Base-by-base conservation (phyloP, 768 basidiomycete genomes). In the Lentinus tigrinus region DNA sequence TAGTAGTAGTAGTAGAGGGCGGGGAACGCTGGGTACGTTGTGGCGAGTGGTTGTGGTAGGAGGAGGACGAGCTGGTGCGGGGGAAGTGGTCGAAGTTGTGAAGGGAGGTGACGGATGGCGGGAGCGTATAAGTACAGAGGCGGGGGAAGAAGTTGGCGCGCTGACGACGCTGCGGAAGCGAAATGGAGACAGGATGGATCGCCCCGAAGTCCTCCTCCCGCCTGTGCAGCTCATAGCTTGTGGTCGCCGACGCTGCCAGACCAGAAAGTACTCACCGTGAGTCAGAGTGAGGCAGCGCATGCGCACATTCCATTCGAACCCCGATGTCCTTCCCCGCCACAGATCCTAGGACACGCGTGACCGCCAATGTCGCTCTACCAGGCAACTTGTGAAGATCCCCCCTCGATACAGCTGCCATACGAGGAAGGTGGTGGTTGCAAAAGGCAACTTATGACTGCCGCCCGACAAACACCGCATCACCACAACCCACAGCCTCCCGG, bases 1-100 rank as follows among this genome's bases (percentile, higher is more conserved):
- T 34, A n/a, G 61, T 42, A 43, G 37, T 49, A 24, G 54, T 47
- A 46, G 31, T 38, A 39, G 52, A n/a, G n/a, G n/a, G 38, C 19
- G 51, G 36, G 38, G 53, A 23, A 38, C 23, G 23, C 19, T 16
- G 44, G 2, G 44, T 24, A 27, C 44, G 39, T 40, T 27, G 44
- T 17, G 21, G 40, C 5, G 9, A 13, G 40, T 42, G 17, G 40
- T 31, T 6, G 31, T 31, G 31, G 31, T 31, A 31, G 31, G 7
- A 31, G 31, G 11, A 31, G 28, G 10, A 42, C 8, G 16, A 21
- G 17, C 40, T 9, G 17, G 40, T 42, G 40, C 43, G 43, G 23
- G 23, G 43, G 43, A 46, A 2, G 19, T 2, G 43, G 3, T 44
- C 24, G 13, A 23, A 19, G 10, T 17, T 24, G 43, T 46, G 43